A percentile compares a stretch with the other conserved stretches of the same genome.
Evolutionary conservation across 1,284 basidiomycete species (phyloP).

Genomic region (Malassezia restricta): DNA sequence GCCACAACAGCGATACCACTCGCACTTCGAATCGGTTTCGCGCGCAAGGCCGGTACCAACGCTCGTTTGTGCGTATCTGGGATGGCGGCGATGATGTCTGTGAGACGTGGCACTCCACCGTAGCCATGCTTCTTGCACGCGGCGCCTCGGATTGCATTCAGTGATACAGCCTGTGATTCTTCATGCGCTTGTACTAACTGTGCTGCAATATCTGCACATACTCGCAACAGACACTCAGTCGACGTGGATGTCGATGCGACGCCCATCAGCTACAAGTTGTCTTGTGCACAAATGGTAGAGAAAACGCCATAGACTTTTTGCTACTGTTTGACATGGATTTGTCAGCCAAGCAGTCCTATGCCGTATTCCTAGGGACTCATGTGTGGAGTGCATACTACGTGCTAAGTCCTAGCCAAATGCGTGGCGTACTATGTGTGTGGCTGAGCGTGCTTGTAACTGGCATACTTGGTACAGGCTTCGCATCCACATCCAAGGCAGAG

Average conservation of each 20-base stretch:
- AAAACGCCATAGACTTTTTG: background rate
- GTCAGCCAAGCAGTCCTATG: background rate
- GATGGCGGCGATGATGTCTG: constrained; percentile 96
- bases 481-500: background rate
- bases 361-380: background rate
- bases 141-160: constrained; percentile 74
- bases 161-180: constrained; percentile 54
- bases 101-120: constrained; percentile 75
- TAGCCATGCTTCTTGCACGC: constrained; percentile 81
- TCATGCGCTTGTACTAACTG: constrained; percentile 85
- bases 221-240: constrained; percentile 76
- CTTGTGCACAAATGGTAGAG: background rate
- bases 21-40: constrained; percentile 91
- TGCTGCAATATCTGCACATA: constrained; percentile 85
- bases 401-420: too few species aligned
- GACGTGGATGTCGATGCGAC: constrained; percentile 49
- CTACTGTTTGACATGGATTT: background rate
- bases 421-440: background rate
- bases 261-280: constrained; percentile 2
- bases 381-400: background rate
- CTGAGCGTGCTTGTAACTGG: background rate
- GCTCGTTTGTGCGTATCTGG: constrained; percentile 92
- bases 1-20: constrained; percentile 97
- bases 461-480: background rate
- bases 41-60: constrained; percentile 76